Evolutionary conservation across 163 green algal species (phyloP).

Genomic region (Trebouxia gelatinosa): DNA sequence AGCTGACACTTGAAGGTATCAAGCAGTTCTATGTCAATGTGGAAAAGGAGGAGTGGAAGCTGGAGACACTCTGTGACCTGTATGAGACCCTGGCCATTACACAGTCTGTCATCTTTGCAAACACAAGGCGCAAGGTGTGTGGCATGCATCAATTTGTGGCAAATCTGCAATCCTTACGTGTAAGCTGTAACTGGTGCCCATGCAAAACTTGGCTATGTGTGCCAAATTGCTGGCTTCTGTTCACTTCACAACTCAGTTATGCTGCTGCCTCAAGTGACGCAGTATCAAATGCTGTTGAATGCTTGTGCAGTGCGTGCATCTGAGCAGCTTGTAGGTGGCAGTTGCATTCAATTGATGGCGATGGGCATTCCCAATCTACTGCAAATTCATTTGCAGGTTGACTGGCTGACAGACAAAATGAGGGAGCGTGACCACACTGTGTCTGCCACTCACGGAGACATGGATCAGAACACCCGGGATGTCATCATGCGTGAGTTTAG

Average conservation of each 20-base stretch:
- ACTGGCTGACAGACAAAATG: slow-evolving; percentile 99
- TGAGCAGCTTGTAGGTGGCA: too few relatives aligned
- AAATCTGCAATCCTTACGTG: too few relatives aligned
- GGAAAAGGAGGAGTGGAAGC: slow-evolving; percentile 99
- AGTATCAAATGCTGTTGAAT: too few relatives aligned
- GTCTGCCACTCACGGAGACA: slow-evolving; percentile 99
- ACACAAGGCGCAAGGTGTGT: slow-evolving; percentile 97
- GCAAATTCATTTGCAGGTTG: slow-evolving; percentile 72
- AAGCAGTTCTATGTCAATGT: slow-evolving; percentile 99
- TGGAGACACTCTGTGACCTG: slow-evolving; percentile 99
- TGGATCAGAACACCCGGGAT: slow-evolving; percentile 99
- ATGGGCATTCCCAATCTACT: too few relatives aligned
- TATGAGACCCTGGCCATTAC: slow-evolving; percentile 99
- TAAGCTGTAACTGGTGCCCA: too few relatives aligned
- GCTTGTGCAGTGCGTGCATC: too few relatives aligned
- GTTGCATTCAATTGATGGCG: too few relatives aligned
- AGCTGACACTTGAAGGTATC: slow-evolving; percentile 99
- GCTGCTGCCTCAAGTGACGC: too few relatives aligned
- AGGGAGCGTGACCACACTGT: slow-evolving; percentile 97
- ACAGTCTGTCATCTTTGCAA: slow-evolving; percentile 99
- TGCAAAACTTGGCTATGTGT: not conserved
- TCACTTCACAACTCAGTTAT: not conserved
- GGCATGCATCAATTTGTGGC: not conserved
- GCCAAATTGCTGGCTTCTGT: not conserved
- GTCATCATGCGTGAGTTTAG: slow-evolving; percentile 99